Percentiles rank a stretch among this genome's conserved stretches.
Conservation (phyloP, 2,329 filamentous ascomycete genomes). For the Neofusicoccum parvum region DNA sequence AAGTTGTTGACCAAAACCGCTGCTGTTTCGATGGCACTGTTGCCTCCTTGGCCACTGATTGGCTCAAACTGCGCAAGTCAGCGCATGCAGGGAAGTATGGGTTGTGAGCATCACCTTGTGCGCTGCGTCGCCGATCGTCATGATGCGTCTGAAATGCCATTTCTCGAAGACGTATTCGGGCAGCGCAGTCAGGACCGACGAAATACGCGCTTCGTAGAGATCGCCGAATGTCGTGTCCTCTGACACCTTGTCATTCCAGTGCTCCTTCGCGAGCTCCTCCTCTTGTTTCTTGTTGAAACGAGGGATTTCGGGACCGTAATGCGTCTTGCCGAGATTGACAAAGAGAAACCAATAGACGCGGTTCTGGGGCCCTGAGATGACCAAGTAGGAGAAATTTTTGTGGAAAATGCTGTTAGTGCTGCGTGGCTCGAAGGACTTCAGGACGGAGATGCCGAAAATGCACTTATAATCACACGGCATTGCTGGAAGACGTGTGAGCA, state of each 20-base stretch:
- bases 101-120: slow-evolving; percentile 39
- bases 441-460: slow-evolving; percentile 19
- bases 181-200: slow-evolving; percentile 31
- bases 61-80: slow-evolving; percentile 22
- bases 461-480: slow-evolving; percentile 3
- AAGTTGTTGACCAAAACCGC: slow-evolving; percentile 24
- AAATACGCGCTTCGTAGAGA: slow-evolving; percentile 33
- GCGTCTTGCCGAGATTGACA: slow-evolving; percentile 29
- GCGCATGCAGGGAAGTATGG: neutral
- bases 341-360: slow-evolving; percentile 31
- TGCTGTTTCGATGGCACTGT: slow-evolving; percentile 29
- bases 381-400: slow-evolving; percentile 24
- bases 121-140: slow-evolving; percentile 46
- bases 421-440: neutral
- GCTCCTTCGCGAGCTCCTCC: slow-evolving; percentile 30
- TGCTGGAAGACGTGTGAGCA: neutral
- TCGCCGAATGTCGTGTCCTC: slow-evolving; percentile 37
- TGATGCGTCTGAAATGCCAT: slow-evolving; percentile 44
- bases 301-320: slow-evolving; percentile 28
- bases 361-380: slow-evolving; percentile 25
- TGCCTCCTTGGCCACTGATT: slow-evolving; percentile 28
- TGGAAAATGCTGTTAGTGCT: slow-evolving; percentile 21
- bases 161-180: slow-evolving; percentile 43
- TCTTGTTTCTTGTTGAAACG: slow-evolving; percentile 38
- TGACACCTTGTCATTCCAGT: slow-evolving; percentile 32